A percentile compares a stretch with the other conserved stretches of the same genome.
phyloP scores from a whole-genome alignment of 805 yeast genomes.

The Scheffersomyces coipomensis region DNA sequence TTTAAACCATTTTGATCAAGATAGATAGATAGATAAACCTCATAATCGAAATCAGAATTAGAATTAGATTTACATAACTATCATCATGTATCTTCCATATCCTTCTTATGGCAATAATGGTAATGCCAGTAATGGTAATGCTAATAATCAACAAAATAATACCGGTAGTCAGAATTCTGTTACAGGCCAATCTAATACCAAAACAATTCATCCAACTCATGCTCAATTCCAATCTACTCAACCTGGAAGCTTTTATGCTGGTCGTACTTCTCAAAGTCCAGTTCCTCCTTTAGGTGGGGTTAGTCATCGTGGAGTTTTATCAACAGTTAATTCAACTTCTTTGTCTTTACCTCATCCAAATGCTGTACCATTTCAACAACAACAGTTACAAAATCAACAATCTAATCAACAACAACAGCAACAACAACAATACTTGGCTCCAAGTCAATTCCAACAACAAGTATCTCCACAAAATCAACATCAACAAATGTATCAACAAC shows the following conservation, averaged over 20 bases:
- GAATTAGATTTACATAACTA: no score
- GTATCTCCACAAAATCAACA: conserved; percentile 5
- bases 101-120: not conserved
- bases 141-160: not conserved
- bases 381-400: conserved; percentile 9
- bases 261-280: conserved; percentile 2
- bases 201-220: not conserved
- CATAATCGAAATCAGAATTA: no score
- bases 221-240: not conserved
- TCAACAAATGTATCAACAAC: conserved; percentile 10
- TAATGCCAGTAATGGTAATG: not conserved
- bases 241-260: not conserved
- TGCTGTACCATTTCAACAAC: conserved; percentile 8
- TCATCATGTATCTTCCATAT: no score
- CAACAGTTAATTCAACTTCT: not conserved
- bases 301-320: not conserved
- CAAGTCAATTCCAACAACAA: conserved; percentile 5
- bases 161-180: no score
- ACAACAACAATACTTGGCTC: conserved; percentile 13
- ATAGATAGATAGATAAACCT: no score
- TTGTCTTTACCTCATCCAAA: conserved; percentile 4
- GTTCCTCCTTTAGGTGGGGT: conserved; percentile 3
- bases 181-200: not conserved
- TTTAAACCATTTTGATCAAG: no score
- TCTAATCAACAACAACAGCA: conserved; percentile 13